Conservation (phyloP, 306 rosid genomes). For the Malus orientalis region DNA sequence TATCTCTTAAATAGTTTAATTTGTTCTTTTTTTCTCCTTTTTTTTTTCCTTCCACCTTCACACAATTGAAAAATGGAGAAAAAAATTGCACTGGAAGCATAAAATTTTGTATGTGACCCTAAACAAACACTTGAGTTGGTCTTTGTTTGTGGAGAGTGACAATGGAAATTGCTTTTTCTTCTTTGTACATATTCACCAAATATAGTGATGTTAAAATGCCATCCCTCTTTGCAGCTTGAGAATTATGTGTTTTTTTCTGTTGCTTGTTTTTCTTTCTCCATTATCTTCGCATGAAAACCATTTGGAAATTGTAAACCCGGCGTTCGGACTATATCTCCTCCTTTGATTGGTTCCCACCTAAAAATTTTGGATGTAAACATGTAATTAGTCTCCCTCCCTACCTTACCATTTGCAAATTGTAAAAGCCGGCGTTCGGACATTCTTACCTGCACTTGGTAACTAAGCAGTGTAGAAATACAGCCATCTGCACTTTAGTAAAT, state of each 20-base stretch:
- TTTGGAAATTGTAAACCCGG: constrained; percentile 24
- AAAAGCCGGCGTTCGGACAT: not conserved
- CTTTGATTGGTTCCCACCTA: constrained; percentile 31
- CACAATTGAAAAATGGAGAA: not conserved
- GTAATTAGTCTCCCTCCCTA: not conserved
- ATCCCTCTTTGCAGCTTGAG: not conserved
- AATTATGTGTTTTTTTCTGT: not conserved
- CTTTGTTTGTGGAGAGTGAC: not conserved
- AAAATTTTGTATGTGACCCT: not conserved
- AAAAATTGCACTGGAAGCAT: not conserved
- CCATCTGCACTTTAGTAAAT: constrained; percentile 90
- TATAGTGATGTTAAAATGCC: not conserved
- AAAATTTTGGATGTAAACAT: constrained; percentile 11
- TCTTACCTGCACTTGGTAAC: constrained; percentile 78
- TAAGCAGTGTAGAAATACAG: constrained; percentile 80
- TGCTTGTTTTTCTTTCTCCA: not conserved
- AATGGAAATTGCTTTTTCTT: not conserved
- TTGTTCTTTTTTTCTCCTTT: not conserved
- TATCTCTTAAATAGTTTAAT: not conserved
- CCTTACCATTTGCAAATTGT: not conserved
- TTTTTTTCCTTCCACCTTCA: not conserved
- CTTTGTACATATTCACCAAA: not conserved
- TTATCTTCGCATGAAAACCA: constrained; percentile 5
- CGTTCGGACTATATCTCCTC: constrained; percentile 28
- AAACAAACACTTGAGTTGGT: not conserved